Conservation (phyloP, 768 basidiomycete species). For the Pisolithus microcarpus region DNA sequence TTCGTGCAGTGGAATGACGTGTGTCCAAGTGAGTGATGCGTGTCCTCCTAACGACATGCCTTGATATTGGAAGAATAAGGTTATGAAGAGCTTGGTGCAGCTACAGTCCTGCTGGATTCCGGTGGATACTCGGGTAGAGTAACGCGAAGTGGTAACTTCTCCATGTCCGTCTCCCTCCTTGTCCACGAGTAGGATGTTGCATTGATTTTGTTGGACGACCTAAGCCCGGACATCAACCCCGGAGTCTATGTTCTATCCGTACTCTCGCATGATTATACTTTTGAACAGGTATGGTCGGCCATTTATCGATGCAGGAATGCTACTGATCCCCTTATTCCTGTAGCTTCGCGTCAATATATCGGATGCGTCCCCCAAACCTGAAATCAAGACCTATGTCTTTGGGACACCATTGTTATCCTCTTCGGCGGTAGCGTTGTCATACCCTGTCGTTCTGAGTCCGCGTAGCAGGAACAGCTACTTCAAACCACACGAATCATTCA, state of each 20-base stretch:
- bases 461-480: constrained; percentile 58
- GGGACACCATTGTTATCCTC: constrained; percentile 65
- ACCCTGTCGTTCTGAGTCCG: constrained; percentile 54
- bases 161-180: constrained; percentile 44
- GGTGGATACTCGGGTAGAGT: constrained; percentile 49
- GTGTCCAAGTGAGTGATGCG: constrained; percentile 46
- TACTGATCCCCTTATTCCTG: constrained; percentile 15
- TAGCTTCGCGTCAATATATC: constrained; percentile 67
- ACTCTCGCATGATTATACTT: constrained; percentile 54
- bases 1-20: constrained; percentile 64
- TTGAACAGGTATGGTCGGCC: constrained; percentile 52
- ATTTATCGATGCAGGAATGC: neutral
- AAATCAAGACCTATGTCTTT: constrained; percentile 56
- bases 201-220: constrained; percentile 17
- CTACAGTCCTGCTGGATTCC: constrained; percentile 56
- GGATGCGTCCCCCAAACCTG: constrained; percentile 34
- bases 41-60: constrained; percentile 5
- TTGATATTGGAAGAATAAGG: constrained; percentile 21
- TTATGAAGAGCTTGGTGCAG: constrained; percentile 40
- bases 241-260: constrained; percentile 70
- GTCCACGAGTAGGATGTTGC: neutral
- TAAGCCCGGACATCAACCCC: constrained; percentile 57
- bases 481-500: constrained; percentile 64
- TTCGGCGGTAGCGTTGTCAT: constrained; percentile 45
- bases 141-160: constrained; percentile 51